Conservation (phyloP, 1,284 basidiomycete genomes). For the Microstroma glucosiphilum region DNA sequence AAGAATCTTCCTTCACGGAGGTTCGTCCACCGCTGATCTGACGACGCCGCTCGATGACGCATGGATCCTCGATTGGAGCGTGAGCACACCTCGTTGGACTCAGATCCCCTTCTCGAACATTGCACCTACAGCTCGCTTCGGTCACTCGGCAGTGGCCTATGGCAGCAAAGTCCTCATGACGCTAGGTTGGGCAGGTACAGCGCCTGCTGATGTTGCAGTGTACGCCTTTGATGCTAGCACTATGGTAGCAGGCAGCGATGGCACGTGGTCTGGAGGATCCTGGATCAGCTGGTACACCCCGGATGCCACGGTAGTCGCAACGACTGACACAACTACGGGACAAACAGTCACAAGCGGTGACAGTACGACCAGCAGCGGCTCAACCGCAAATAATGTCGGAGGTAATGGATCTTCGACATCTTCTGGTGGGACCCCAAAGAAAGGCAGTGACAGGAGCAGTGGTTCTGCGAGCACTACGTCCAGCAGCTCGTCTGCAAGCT, state of each 20-base stretch:
- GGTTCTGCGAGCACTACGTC: not conserved
- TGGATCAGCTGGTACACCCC: constrained; percentile 34
- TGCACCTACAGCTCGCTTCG: constrained; percentile 32
- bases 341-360: not conserved
- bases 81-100: constrained; percentile 34
- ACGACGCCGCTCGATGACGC: constrained; percentile 36
- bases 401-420: not conserved
- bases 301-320: constrained; percentile 23
- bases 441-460: constrained; percentile 8
- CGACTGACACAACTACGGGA: not conserved
- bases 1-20: constrained; percentile 40
- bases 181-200: constrained; percentile 33
- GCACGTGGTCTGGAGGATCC: constrained; percentile 28
- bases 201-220: constrained; percentile 25
- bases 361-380: not conserved
- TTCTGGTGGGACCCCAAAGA: not conserved
- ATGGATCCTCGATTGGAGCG: constrained; percentile 42
- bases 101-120: constrained; percentile 18
- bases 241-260: constrained; percentile 12
- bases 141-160: constrained; percentile 39
- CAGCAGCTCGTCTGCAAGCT: not conserved
- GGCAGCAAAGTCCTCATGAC: constrained; percentile 30
- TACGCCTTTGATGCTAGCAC: constrained; percentile 29
- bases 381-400: not conserved
- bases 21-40: constrained; percentile 29